Evolutionary conservation across 345 rosid genomes (phyloP).

Genomic region (Tarenaya hassleriana): DNA sequence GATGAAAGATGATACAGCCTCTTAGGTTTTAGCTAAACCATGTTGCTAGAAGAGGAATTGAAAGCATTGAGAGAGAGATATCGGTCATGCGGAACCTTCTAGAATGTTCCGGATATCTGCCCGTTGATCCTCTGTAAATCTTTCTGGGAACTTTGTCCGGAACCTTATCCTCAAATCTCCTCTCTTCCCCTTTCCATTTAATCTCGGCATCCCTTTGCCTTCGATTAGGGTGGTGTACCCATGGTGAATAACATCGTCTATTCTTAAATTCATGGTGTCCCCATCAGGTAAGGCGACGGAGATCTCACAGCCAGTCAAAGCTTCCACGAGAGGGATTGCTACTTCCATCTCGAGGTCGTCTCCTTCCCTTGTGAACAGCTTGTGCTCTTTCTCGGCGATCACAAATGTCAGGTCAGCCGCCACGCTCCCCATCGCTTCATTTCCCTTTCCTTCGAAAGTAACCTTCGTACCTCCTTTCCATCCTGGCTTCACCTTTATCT

Average conservation of each 20-base stretch:
- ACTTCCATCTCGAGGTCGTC: constrained; percentile 54
- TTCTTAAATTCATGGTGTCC: constrained; percentile 27
- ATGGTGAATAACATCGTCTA: constrained; percentile 49
- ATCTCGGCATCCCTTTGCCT: constrained; percentile 67
- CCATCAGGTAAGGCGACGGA: constrained; percentile 56
- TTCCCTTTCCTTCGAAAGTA: constrained; percentile 80
- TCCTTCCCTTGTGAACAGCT: constrained; percentile 49
- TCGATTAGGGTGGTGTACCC: constrained; percentile 41
- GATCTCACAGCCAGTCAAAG: constrained; percentile 55
- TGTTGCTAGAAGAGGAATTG: constrained; percentile 17
- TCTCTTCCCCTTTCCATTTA: constrained; percentile 46
- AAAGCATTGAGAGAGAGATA: not conserved
- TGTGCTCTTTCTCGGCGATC: constrained; percentile 53
- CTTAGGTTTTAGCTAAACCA: constrained; percentile 13
- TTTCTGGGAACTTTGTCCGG: constrained; percentile 41
- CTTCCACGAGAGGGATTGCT: constrained; percentile 53
- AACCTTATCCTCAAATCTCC: constrained; percentile 52
- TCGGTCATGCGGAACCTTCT: constrained; percentile 34
- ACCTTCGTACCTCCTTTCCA: constrained; percentile 79
- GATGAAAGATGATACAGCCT: constrained; percentile 16
- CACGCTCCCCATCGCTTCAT: constrained; percentile 49
- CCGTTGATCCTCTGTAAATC: constrained; percentile 47
- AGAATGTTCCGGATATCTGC: constrained; percentile 38
- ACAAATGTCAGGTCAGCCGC: constrained; percentile 63
- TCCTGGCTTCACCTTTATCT: constrained; percentile 74